These are phyloP conservation scores for Zancudomyces culisetae DNA, from an alignment of 371 early-diverging fungal species.

Conservation along the genomic window DNA sequence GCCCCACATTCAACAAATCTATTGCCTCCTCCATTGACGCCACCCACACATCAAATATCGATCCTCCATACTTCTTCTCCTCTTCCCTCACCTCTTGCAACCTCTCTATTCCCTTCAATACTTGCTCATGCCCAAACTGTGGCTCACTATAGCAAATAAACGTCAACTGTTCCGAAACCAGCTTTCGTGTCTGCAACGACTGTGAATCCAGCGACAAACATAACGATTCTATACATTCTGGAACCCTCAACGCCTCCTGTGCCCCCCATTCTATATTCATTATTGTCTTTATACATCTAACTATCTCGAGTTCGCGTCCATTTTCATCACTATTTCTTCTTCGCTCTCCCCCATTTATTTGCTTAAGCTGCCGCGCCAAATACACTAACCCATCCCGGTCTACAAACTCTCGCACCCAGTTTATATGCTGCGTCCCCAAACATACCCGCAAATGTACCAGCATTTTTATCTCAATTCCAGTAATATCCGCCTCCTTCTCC, in stretches of 20 bases:
- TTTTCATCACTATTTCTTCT: conserved; percentile 40
- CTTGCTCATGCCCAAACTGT: conserved; percentile 55
- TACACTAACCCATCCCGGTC: conserved; percentile 46
- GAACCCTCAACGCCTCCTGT: conserved; percentile 51
- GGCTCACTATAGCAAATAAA: conserved; percentile 63
- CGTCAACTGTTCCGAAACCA: conserved; percentile 64
- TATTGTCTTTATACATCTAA: conserved; percentile 57
- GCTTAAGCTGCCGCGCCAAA: conserved; percentile 40
- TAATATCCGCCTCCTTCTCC: conserved; percentile 19
- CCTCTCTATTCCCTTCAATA: conserved; percentile 40
- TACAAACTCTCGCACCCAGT: conserved; percentile 45
- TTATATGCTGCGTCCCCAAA: conserved; percentile 44
- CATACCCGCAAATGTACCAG: conserved; percentile 25
- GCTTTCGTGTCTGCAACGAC: conserved; percentile 48
- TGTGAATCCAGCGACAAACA: conserved; percentile 59
- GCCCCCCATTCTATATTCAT: conserved; percentile 69
- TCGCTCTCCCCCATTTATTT: conserved; percentile 18
- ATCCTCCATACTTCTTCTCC: no score
- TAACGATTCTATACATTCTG: conserved; percentile 48
- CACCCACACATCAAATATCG: conserved; percentile 57
- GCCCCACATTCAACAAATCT: conserved; percentile 61
- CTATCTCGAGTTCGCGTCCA: conserved; percentile 59
- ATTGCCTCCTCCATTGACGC: conserved; percentile 42
- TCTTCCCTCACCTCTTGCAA: conserved; percentile 24
- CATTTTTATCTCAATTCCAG: conserved; percentile 19